Conservation (phyloP, 129 eudicot species). For the Helianthus annuus region DNA sequence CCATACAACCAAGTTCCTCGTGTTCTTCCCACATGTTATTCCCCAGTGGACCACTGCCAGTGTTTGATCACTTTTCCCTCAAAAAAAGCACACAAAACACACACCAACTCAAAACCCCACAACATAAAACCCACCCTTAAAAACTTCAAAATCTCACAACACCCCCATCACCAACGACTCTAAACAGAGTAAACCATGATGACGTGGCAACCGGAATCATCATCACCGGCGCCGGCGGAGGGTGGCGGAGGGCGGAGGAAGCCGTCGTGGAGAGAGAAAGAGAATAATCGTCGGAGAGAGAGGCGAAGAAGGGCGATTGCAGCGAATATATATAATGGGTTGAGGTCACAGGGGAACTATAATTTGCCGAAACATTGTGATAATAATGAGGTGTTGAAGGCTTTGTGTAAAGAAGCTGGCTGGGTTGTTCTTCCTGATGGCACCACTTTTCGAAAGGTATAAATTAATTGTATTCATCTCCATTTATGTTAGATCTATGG, state of each 20-base stretch:
- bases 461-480: no score
- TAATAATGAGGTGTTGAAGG: background rate
- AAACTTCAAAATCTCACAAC: no score
- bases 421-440: background rate
- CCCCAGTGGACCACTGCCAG: no score
- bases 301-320: slow-evolving; percentile 88
- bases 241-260: slow-evolving; percentile 66
- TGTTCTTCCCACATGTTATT: no score
- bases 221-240: slow-evolving; percentile 32
- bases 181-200: background rate
- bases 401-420: background rate
- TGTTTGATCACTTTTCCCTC: no score
- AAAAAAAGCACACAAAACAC: no score
- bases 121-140: no score
- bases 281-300: slow-evolving; percentile 90
- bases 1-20: no score
- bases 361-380: slow-evolving; percentile 77
- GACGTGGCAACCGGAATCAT: slow-evolving; percentile 55
- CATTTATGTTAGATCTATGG: no score
- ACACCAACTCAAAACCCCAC: no score
- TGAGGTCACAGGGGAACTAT: slow-evolving; percentile 83
- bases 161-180: no score
- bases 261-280: slow-evolving; percentile 98
- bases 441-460: background rate
- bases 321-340: slow-evolving; percentile 76